phyloP scores from a whole-genome alignment of 345 rosid genomes.

The Corchorus olitorius region DNA sequence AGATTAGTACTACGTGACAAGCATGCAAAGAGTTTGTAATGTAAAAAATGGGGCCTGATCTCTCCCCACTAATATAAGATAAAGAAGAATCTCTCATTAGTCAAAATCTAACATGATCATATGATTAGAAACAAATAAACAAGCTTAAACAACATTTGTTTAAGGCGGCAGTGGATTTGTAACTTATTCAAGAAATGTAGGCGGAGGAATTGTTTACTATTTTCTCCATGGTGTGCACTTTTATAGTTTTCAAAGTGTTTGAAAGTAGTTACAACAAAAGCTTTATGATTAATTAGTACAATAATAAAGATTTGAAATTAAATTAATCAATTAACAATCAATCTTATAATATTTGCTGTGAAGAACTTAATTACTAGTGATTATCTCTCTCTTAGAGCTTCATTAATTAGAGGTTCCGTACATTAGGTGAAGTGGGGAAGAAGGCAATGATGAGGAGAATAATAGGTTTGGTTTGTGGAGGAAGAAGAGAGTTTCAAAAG shows the following conservation, averaged over 20 bases:
- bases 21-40: constrained; percentile 30
- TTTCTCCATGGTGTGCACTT: neutral
- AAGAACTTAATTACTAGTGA: neutral
- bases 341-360: neutral
- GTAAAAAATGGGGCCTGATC: neutral
- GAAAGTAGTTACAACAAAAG: constrained; percentile 7
- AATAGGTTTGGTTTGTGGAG: neutral
- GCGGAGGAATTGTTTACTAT: constrained; percentile 1
- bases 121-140: constrained; percentile 32
- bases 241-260: neutral
- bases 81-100: constrained; percentile 13
- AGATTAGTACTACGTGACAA: constrained; percentile 35
- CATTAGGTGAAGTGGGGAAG: constrained; percentile 5
- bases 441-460: constrained; percentile 14
- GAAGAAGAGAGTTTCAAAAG: neutral
- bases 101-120: constrained; percentile 39
- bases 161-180: constrained; percentile 34
- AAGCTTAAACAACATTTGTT: constrained; percentile 8
- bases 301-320: no score
- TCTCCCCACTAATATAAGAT: neutral
- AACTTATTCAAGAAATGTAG: constrained; percentile 31
- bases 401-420: neutral
- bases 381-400: neutral
- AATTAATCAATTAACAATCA: neutral
- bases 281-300: neutral